Evolutionary conservation across 257 asterid genomes (phyloP).

Genomic region (Solanum pimpinellifolium): DNA sequence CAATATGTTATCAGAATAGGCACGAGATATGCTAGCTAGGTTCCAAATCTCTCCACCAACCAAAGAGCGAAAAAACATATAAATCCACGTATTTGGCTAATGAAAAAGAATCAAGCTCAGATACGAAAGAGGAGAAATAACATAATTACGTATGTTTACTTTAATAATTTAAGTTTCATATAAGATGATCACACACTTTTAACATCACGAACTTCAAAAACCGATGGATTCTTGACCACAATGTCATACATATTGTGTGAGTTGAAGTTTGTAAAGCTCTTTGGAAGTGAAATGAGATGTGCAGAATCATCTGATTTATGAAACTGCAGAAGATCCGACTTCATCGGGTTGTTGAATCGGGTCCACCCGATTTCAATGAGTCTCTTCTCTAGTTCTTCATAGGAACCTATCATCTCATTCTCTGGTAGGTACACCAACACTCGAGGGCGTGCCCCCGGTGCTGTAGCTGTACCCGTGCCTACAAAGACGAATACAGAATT

Average conservation of each 20-base stretch:
- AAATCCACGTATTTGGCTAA: not conserved
- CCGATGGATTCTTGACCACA: constrained; percentile 27
- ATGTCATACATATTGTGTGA: constrained; percentile 24
- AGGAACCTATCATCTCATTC: constrained; percentile 14
- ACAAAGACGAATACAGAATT: not conserved
- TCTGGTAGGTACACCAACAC: constrained; percentile 18
- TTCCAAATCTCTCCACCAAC: not conserved
- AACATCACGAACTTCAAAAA: constrained; percentile 25
- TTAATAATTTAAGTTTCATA: not conserved
- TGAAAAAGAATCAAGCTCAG: not conserved
- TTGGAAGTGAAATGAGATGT: constrained; percentile 25
- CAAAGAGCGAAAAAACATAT: not conserved
- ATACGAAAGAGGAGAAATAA: not conserved
- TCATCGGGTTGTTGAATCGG: constrained; percentile 8
- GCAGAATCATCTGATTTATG: constrained; percentile 19
- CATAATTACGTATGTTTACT: not conserved
- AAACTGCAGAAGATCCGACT: constrained; percentile 15
- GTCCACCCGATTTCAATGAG: constrained; percentile 20
- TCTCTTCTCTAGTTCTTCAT: constrained; percentile 14
- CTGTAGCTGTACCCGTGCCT: constrained; percentile 16
- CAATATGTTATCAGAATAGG: not conserved
- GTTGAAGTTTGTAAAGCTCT: constrained; percentile 11
- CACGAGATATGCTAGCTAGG: too few relatives aligned
- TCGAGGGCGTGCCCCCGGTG: constrained; percentile 27
- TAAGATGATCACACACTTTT: not conserved